Evolutionary conservation across 192 early-diverging fungal genomes (phyloP), one percentile per base, ranked within the genome.

Genomic region (Umbelopsis isabellina): DNA sequence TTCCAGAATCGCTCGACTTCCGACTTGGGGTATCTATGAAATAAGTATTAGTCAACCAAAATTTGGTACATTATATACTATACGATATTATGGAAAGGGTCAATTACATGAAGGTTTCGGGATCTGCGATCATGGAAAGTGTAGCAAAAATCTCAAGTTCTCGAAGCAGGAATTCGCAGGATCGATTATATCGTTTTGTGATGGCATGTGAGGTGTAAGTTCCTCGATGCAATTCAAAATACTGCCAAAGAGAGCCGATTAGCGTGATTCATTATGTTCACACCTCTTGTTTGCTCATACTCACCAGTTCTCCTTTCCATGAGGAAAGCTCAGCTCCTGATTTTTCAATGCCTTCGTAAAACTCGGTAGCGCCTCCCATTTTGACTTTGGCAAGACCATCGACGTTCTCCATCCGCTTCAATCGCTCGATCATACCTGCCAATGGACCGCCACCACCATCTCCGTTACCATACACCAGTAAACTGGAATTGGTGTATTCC

Each of bases 191-290:
- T 65, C 88, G 85, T 74, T 99, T 99, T 41, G 87, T 90, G 4
- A 82, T 72, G 2, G 92, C 93, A 72, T 98, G 97, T 3, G 97
- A 85, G 1, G 98, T 99, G 79, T 98, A 98, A 53, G 95, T 98
- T 65, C 98, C 98, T 64, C 98, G 88, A 79, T 99, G 98, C 27
- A 98, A 87, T 80, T 99, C 98, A 88, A 98, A 94, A 77, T 99
- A 98, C 81, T 64, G 33, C 12, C n/a, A 66, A 67, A 25, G 18
- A 21, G 5, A 58, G 27, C 1, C 44, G 2, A 33, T 30, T 68
- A 46, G 47, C 11, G 35, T 21, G n/a, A 18, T 15, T 6, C 12
- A 47, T 13, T 49, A 49, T 18, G 53, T 15, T 15, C 23, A 33
- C 16, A 3, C 30, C 27, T 6, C 16, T 65, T 48, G 21, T n/a